Percentiles rank a stretch among this genome's conserved stretches.
Evolutionary conservation across 306 rosid genomes (phyloP).

Genomic region (Lithocarpus polystachyus): DNA sequence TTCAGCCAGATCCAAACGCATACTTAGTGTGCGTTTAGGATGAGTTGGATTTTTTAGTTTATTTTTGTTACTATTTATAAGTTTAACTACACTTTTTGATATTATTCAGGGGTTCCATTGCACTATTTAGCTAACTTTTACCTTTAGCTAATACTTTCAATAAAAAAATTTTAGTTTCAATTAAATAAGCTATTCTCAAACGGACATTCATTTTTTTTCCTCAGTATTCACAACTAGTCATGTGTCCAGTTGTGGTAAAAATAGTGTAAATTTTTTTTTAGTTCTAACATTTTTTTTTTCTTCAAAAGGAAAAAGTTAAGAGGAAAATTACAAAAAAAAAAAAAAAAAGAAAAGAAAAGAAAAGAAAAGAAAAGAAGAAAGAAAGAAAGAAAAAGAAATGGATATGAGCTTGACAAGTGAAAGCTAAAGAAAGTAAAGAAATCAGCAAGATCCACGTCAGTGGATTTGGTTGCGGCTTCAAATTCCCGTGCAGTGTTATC

Average conservation of each 20-base stretch:
- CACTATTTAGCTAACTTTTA: rapidly evolving
- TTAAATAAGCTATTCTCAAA: rapidly evolving
- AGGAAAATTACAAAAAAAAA: too few relatives aligned
- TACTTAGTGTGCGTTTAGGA: too few relatives aligned
- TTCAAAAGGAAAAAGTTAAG: too few relatives aligned
- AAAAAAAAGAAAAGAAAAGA: too few relatives aligned
- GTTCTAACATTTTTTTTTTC: too few relatives aligned
- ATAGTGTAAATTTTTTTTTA: too few relatives aligned
- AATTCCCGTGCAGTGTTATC: conserved; percentile 25
- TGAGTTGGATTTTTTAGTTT: too few relatives aligned
- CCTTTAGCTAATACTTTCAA: rapidly evolving
- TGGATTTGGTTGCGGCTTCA: conserved; percentile 7
- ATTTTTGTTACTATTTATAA: rapidly evolving
- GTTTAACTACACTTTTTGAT: rapidly evolving
- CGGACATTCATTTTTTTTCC: rapidly evolving
- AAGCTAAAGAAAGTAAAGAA: neutral
- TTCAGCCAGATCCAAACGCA: too few relatives aligned
- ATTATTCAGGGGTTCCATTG: too few relatives aligned
- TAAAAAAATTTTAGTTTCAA: rapidly evolving
- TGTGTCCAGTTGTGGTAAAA: too few relatives aligned
- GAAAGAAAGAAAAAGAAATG: too few relatives aligned
- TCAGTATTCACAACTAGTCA: rapidly evolving
- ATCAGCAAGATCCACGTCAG: conserved; percentile 22
- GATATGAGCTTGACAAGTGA: neutral
- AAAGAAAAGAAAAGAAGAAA: rapidly evolving